Conservation (phyloP, 73 alveolate species). For the Paramecium bursaria region DNA sequence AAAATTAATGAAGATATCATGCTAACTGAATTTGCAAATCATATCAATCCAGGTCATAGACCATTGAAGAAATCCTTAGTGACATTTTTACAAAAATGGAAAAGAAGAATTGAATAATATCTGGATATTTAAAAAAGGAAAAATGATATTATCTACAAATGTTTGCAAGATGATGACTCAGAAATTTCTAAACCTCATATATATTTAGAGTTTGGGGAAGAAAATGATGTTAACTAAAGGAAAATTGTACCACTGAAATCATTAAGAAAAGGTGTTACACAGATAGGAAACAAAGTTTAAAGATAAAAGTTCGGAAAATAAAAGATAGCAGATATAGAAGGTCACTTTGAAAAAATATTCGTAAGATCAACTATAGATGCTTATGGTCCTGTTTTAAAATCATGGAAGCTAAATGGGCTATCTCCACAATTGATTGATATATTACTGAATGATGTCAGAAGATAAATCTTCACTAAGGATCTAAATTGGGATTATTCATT, state of each 20-base stretch:
- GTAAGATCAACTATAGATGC: constrained; percentile 19
- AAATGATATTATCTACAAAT: background rate
- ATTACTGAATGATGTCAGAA: constrained; percentile 15
- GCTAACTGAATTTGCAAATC: constrained; percentile 1
- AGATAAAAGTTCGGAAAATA: constrained; percentile 12
- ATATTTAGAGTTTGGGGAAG: no score
- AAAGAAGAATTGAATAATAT: background rate
- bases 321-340: background rate
- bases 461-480: constrained; percentile 4
- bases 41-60: background rate
- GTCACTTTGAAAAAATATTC: background rate
- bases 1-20: constrained; percentile 43
- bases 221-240: no score
- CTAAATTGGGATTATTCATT: constrained; percentile 30
- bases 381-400: constrained; percentile 4
- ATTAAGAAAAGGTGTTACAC: constrained; percentile 25
- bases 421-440: constrained; percentile 2
- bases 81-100: background rate
- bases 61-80: background rate
- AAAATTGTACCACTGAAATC: background rate
- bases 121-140: background rate
- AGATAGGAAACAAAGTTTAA: constrained; percentile 14
- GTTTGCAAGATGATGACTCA: no score
- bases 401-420: constrained; percentile 32
- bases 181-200: no score